Conservation (phyloP, 371 early-diverging fungal species). For the Circinella umbellata region DNA sequence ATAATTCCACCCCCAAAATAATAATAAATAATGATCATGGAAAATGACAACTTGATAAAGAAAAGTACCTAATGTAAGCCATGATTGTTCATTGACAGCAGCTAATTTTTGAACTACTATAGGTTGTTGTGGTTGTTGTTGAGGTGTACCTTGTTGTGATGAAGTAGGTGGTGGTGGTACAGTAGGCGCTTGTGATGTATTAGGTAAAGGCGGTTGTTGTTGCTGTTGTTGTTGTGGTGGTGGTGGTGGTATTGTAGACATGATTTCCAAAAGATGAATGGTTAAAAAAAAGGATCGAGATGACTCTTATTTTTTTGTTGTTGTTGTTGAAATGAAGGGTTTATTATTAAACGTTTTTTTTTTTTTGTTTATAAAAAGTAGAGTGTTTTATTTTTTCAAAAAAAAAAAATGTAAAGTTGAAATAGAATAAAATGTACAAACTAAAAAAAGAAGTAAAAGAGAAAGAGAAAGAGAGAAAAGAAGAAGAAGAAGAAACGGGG, state of each 20-base stretch:
- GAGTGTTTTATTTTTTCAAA: no score
- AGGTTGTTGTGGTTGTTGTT: slow-evolving; percentile 24
- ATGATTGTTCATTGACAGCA: slow-evolving; percentile 74
- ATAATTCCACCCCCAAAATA: background rate
- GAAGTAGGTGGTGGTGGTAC: background rate
- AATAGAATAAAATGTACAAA: no score
- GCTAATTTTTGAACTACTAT: slow-evolving; percentile 61
- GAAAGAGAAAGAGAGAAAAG: slow-evolving; percentile 11
- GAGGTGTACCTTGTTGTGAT: slow-evolving; percentile 1
- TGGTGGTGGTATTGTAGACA: background rate
- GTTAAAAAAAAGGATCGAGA: no score
- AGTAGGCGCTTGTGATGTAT: no score
- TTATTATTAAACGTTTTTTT: no score
- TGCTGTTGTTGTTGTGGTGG: background rate
- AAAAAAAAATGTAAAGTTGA: no score
- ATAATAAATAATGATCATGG: background rate
- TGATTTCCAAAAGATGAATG: no score
- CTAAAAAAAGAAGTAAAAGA: slow-evolving; percentile 11
- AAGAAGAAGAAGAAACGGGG: slow-evolving; percentile 13
- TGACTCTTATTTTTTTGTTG: no score
- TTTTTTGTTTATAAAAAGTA: no score
- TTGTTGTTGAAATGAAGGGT: no score
- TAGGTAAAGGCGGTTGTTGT: background rate
- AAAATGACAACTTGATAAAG: slow-evolving; percentile 5
- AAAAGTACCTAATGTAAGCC: slow-evolving; percentile 75